Percentiles rank a stretch among this genome's conserved stretches.
These are phyloP conservation scores for Trypanosoma caninum DNA, from an alignment of 208 protist genomes.

Conservation along the genomic window DNA sequence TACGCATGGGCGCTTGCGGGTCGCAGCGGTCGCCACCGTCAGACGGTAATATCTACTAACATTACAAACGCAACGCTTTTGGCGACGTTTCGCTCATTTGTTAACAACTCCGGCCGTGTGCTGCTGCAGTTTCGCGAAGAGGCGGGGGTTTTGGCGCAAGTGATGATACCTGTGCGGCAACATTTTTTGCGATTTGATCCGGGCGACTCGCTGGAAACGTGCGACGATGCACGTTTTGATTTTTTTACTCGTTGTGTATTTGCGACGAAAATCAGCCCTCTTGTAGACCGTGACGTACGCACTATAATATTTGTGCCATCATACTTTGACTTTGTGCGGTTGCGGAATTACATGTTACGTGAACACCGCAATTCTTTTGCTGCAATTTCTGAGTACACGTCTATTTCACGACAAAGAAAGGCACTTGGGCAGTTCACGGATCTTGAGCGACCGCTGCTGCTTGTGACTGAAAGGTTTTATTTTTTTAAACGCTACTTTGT, in stretches of 20 bases:
- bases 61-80: conserved; percentile 85
- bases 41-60: conserved; percentile 90
- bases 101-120: conserved; percentile 75
- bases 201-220: conserved; percentile 30
- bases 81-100: conserved; percentile 72
- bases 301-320: conserved; percentile 92
- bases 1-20: conserved; percentile 84
- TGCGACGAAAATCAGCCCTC: conserved; percentile 56
- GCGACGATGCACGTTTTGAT: conserved; percentile 88
- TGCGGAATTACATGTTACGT: conserved; percentile 94
- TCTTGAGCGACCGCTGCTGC: conserved; percentile 81
- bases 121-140: conserved; percentile 55
- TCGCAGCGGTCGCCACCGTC: conserved; percentile 81
- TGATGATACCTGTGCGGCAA: conserved; percentile 77
- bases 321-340: conserved; percentile 96
- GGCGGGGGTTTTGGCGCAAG: conserved; percentile 44
- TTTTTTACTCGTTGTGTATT: conserved; percentile 91
- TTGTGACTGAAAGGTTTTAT: conserved; percentile 96
- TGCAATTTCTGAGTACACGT: conserved; percentile 92
- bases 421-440: conserved; percentile 83
- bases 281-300: conserved; percentile 74
- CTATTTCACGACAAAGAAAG: conserved; percentile 72
- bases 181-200: conserved; percentile 91
- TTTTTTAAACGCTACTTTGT: conserved; percentile 96
- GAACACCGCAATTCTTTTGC: conserved; percentile 84